These are phyloP conservation scores for Sanghuangporus sanghuang DNA, from an alignment of 1,284 basidiomycete species.

Conservation along the genomic window DNA sequence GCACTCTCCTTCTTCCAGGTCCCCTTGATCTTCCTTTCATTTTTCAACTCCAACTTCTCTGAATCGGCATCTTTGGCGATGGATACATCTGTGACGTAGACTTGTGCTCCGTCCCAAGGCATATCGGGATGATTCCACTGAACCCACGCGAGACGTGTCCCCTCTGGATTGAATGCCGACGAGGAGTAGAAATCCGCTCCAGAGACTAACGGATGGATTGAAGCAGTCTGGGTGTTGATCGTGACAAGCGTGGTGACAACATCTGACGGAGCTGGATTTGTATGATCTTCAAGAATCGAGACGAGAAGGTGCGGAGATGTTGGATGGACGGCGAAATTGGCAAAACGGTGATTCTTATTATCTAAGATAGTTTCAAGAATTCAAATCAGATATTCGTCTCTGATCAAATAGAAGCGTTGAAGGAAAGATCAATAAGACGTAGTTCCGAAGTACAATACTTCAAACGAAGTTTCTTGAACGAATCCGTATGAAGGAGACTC, in stretches of 20 bases:
- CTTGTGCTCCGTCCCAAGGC: slow-evolving; percentile 73
- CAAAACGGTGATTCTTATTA: slow-evolving; percentile 52
- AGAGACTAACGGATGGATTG: slow-evolving; percentile 38
- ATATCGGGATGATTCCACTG: slow-evolving; percentile 78
- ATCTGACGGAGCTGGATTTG: slow-evolving; percentile 46
- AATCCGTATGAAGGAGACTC: slow-evolving; percentile 9
- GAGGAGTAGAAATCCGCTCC: slow-evolving; percentile 66
- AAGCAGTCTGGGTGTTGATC: slow-evolving; percentile 42
- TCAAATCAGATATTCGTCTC: not conserved
- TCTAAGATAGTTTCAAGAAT: slow-evolving; percentile 27
- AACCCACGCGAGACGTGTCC: slow-evolving; percentile 60
- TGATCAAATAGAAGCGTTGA: not conserved
- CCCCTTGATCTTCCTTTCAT: slow-evolving; percentile 42
- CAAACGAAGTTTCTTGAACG: not conserved
- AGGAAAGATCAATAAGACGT: not conserved
- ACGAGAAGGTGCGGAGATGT: slow-evolving; percentile 7
- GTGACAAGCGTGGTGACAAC: slow-evolving; percentile 55
- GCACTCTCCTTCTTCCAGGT: slow-evolving; percentile 43
- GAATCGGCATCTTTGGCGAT: slow-evolving; percentile 3
- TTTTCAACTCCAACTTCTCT: slow-evolving; percentile 27
- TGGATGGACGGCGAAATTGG: slow-evolving; percentile 46
- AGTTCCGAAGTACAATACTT: not conserved
- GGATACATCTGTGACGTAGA: slow-evolving; percentile 46
- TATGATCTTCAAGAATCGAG: slow-evolving; percentile 61
- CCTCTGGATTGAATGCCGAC: slow-evolving; percentile 65